Conservation (phyloP, 352 stramenopile genomes). For the Globisporangium carolinianum region DNA sequence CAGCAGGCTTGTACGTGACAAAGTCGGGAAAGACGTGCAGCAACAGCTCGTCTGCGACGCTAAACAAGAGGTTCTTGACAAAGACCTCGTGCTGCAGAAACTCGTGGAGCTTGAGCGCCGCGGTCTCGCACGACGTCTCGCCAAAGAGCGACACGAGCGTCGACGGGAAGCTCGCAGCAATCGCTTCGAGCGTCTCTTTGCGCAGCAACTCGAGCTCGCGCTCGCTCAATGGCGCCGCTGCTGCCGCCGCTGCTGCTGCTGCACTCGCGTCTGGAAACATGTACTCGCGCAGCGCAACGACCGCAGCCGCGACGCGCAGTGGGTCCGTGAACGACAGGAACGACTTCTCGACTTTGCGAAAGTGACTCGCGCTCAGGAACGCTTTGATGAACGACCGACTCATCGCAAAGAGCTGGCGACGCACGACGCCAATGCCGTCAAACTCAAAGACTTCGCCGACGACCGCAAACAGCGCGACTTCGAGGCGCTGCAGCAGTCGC, state of each 20-base stretch:
- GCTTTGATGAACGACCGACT: conserved; percentile 75
- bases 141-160: conserved; percentile 73
- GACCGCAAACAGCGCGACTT: conserved; percentile 71
- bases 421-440: conserved; percentile 74
- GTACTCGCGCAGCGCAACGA: conserved; percentile 47
- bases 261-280: conserved; percentile 42
- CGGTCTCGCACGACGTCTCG: conserved; percentile 65
- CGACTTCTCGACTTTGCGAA: conserved; percentile 75
- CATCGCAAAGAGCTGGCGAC: conserved; percentile 80
- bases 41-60: conserved; percentile 67
- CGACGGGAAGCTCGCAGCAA: conserved; percentile 63
- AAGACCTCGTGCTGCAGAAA: conserved; percentile 86
- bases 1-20: conserved; percentile 26
- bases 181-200: conserved; percentile 60
- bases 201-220: conserved; percentile 48
- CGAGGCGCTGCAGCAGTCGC: conserved; percentile 68
- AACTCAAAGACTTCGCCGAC: conserved; percentile 82
- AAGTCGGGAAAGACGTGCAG: conserved; percentile 72
- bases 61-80: conserved; percentile 83
- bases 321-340: conserved; percentile 78
- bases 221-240: conserved; percentile 11
- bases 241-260: conserved; percentile 4
- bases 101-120: conserved; percentile 77
- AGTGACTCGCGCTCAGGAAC: conserved; percentile 73
- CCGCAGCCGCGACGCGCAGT: conserved; percentile 46